Evolutionary conservation across 1,139 yeast species (phyloP).

Genomic region (Starmera stellimalicola): DNA sequence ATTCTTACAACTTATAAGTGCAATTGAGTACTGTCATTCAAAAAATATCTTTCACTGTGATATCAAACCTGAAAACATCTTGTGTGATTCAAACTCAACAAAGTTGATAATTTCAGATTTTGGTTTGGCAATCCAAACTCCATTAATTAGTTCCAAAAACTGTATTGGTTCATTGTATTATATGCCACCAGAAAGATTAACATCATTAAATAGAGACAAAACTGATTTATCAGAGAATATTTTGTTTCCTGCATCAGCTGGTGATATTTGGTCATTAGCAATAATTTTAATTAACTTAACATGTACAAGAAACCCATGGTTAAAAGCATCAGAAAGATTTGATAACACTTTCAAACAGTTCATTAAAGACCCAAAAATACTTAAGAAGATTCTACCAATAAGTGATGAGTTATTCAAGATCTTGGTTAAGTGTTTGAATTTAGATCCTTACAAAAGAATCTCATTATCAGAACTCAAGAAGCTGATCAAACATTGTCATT

Average conservation of each 20-base stretch:
- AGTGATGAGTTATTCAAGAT: conserved; percentile 50
- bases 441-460: conserved; percentile 59
- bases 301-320: conserved; percentile 89
- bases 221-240: conserved; percentile 8
- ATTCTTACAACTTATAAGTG: conserved; percentile 69
- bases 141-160: conserved; percentile 54
- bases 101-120: conserved; percentile 69
- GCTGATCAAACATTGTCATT: conserved; percentile 8
- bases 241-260: conserved; percentile 54
- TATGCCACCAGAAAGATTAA: conserved; percentile 86
- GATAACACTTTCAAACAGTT: conserved; percentile 50
- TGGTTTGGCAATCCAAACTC: conserved; percentile 65
- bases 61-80: conserved; percentile 81
- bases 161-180: conserved; percentile 85
- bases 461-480: conserved; percentile 35
- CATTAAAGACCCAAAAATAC: conserved; percentile 26
- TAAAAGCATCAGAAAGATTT: conserved; percentile 55
- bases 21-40: conserved; percentile 58
- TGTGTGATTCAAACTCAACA: conserved; percentile 55
- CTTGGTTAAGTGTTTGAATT: conserved; percentile 42
- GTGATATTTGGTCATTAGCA: conserved; percentile 87
- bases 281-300: conserved; percentile 71
- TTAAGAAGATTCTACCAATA: conserved; percentile 39
- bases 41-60: conserved; percentile 77
- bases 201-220: conserved; percentile 27